Base-by-base conservation (phyloP, 1,284 basidiomycete genomes). In the Cryptococcus hybrid region DNA sequence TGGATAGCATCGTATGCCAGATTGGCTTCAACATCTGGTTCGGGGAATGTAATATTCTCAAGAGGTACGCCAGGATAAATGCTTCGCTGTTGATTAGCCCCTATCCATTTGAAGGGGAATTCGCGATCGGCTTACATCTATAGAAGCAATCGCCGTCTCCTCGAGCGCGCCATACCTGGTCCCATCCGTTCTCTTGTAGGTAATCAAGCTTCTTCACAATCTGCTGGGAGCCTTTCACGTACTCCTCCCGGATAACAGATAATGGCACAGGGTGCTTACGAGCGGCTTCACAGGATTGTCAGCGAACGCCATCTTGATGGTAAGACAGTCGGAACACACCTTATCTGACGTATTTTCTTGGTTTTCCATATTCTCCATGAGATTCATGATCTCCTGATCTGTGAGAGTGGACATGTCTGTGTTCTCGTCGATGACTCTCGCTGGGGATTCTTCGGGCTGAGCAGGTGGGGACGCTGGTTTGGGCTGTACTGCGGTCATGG, bases 81-180 rank as follows among this genome's bases (percentile, higher is more conserved):
- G 87, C 88, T 88, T 53, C 12, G 38, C 40, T 7, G 24, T 4
- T 45, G n/a, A 39, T 51, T 30, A 49, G 40, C n/a, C 30, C 18
- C 5, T 47, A n/a, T 43, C 18, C 13, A 30, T 30, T 11, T n/a
- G 3, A 30, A 30, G 30, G 30, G 30, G 30, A 30, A 30, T 34
- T 42, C 47, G 5, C 36, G n/a, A 15, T 5, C 39, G 45, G 36
- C 45, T 80, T 58, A 88, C 88, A 86, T 80, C 88, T 80, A 72
- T 89, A 90, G 72, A 89, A 89, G 68, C 88, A 90, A 73, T 90
- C 86, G 0, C 88, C 88, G 74, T 74, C 74, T 74, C 90, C 89
- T 77, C 85, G 82, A 0, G 88, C 84, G 6, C 47, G 79, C 69
- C 88, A 82, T 48, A 92, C 80, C 34, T 79, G 79, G 43, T 80